A percentile compares a stretch with the other conserved stretches of the same genome.
These are phyloP conservation scores for Aspergillus kassunensis DNA, from an alignment of 495 filamentous ascomycete genomes.

Conservation along the genomic window DNA sequence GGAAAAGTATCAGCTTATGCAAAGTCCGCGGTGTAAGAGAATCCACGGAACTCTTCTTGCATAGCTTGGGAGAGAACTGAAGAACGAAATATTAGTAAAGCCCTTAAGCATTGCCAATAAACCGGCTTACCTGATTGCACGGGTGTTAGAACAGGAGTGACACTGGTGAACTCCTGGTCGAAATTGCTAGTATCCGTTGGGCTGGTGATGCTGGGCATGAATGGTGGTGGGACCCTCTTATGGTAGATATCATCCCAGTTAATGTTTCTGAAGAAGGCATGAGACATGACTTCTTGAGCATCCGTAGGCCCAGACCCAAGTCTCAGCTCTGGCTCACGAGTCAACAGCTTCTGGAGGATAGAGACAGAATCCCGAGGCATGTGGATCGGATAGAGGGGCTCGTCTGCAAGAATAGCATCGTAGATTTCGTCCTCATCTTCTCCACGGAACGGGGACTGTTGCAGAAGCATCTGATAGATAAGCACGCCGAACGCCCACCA, in stretches of 20 bases:
- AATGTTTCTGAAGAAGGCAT: conserved; percentile 95
- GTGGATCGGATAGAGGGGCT: conserved; percentile 96
- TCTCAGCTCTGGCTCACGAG: conserved; percentile 87
- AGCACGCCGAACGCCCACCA: conserved; percentile 99
- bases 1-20: conserved; percentile 29
- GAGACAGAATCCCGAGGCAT: conserved; percentile 98
- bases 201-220: conserved; percentile 81
- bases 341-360: conserved; percentile 95
- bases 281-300: conserved; percentile 98
- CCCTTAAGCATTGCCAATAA: background rate
- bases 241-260: conserved; percentile 99
- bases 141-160: conserved; percentile 94
- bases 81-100: conserved; percentile 15
- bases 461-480: conserved; percentile 99
- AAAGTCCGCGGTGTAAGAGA: conserved; percentile 89
- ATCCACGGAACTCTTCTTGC: conserved; percentile 99
- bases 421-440: conserved; percentile 99
- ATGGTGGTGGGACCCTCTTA: conserved; percentile 85
- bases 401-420: conserved; percentile 96
- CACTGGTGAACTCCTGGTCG: conserved; percentile 96
- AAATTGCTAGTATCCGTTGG: conserved; percentile 99
- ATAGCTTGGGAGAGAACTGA: conserved; percentile 94
- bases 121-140: conserved; percentile 89
- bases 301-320: conserved; percentile 94
- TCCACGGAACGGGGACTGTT: conserved; percentile 97